These are phyloP conservation scores for Penicillium sclerotiorum DNA, from an alignment of 2,329 filamentous ascomycete species.

Conservation along the genomic window DNA sequence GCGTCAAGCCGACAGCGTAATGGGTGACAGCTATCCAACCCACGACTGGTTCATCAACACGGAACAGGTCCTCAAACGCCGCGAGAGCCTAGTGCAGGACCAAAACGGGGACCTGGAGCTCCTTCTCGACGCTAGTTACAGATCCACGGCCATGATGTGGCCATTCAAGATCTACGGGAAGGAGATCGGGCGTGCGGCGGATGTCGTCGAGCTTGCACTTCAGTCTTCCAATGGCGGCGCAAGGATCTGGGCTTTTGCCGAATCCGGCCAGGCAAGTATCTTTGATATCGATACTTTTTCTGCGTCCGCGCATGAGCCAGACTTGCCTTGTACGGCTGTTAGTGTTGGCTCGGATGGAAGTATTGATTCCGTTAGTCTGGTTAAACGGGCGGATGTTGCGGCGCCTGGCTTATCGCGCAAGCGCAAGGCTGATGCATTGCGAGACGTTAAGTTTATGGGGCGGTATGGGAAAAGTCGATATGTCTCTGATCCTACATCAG, in stretches of 20 bases:
- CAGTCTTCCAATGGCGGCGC: slow-evolving; percentile 46
- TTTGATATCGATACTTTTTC: slow-evolving; percentile 50
- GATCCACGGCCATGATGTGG: slow-evolving; percentile 46
- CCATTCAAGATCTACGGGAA: slow-evolving; percentile 55
- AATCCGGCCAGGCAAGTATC: slow-evolving; percentile 47
- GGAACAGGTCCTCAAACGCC: slow-evolving; percentile 28
- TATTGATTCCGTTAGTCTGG: slow-evolving; percentile 21
- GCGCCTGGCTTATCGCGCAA: slow-evolving; percentile 25
- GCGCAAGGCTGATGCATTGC: slow-evolving; percentile 27
- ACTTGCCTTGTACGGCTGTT: slow-evolving; percentile 28
- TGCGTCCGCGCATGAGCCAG: slow-evolving; percentile 11
- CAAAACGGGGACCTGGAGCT: slow-evolving; percentile 47
- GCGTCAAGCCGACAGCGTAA: slow-evolving; percentile 32
- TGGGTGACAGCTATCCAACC: slow-evolving; percentile 38
- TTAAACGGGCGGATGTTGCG: slow-evolving; percentile 18
- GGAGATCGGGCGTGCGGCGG: slow-evolving; percentile 49
- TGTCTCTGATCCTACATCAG: slow-evolving; percentile 3
- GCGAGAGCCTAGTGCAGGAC: slow-evolving; percentile 35
- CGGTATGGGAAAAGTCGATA: slow-evolving; percentile 24
- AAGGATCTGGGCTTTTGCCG: slow-evolving; percentile 56
- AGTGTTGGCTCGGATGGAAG: slow-evolving; percentile 31
- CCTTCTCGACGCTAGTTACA: slow-evolving; percentile 38
- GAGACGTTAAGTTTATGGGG: slow-evolving; percentile 27
- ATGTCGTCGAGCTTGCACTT: slow-evolving; percentile 55
- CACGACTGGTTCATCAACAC: slow-evolving; percentile 37